These are phyloP conservation scores for Phytophthora idaei DNA, from an alignment of 352 stramenopile species.

Conservation along the genomic window DNA sequence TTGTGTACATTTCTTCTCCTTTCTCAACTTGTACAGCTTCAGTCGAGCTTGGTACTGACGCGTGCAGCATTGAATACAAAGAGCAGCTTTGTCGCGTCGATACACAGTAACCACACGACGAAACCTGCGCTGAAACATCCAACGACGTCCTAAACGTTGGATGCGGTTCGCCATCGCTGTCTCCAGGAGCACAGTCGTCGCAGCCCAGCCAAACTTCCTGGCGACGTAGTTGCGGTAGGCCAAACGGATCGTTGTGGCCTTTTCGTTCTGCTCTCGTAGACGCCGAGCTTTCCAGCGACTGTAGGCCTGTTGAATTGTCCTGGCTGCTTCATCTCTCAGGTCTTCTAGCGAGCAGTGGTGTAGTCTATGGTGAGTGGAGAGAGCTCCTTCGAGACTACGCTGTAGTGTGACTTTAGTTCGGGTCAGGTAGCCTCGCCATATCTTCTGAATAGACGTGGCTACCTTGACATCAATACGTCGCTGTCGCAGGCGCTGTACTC, in stretches of 20 bases:
- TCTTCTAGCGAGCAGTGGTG: conserved; percentile 13
- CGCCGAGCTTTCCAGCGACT: conserved; percentile 37
- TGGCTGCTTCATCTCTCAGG: conserved; percentile 37
- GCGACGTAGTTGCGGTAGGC: conserved; percentile 67
- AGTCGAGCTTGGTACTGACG: conserved; percentile 24
- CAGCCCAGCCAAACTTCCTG: conserved; percentile 73
- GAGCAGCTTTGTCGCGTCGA: conserved; percentile 29
- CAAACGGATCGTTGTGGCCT: conserved; percentile 42
- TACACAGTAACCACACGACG: conserved; percentile 11
- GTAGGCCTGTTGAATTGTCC: conserved; percentile 50
- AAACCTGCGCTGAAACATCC: conserved; percentile 39
- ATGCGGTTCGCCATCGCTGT: conserved; percentile 48
- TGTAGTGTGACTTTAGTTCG: conserved; percentile 21
- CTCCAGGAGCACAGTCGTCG: conserved; percentile 41
- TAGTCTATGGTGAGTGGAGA: neutral
- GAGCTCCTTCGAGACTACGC: conserved; percentile 12
- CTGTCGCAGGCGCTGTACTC: conserved; percentile 5
- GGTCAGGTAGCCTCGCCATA: conserved; percentile 19
- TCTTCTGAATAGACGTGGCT: conserved; percentile 34
- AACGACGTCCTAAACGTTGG: conserved; percentile 34
- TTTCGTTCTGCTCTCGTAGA: conserved; percentile 22
- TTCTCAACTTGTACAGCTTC: conserved; percentile 14
- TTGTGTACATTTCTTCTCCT: conserved; percentile 18
- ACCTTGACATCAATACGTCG: conserved; percentile 1
- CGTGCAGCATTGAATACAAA: conserved; percentile 37